These are phyloP conservation scores for Alopecurus myosuroides DNA, from an alignment of 176 grass and related monocot species.

Conservation along the genomic window DNA sequence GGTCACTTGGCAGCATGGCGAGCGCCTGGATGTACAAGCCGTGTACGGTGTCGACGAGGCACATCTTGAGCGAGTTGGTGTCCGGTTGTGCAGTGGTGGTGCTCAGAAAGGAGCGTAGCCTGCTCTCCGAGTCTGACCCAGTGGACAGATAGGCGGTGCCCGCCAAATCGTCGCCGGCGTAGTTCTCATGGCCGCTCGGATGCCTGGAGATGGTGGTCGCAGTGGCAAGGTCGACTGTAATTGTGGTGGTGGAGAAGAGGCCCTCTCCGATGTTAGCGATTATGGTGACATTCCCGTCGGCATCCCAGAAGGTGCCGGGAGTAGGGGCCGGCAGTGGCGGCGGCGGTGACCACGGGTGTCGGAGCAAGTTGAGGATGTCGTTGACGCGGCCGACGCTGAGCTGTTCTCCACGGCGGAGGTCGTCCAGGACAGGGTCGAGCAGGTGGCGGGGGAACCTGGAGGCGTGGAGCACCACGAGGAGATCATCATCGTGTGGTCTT, in stretches of 20 bases:
- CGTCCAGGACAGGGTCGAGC: not conserved
- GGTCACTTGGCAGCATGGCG: not conserved
- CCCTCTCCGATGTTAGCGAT: not conserved
- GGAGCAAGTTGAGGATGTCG: not conserved
- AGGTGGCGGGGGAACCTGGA: not conserved
- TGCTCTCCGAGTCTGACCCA: not conserved
- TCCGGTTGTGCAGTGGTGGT: not conserved
- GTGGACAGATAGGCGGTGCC: not conserved
- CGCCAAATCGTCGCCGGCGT: not conserved
- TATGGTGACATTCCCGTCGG: not conserved
- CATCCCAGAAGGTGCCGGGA: not conserved
- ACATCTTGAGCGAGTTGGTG: not conserved
- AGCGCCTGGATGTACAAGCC: not conserved
- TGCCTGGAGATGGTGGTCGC: not conserved
- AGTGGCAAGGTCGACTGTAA: not conserved
- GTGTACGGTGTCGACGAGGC: not conserved
- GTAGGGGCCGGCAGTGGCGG: not conserved
- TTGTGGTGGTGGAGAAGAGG: not conserved
- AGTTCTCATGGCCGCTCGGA: not conserved
- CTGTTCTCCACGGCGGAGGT: not conserved
- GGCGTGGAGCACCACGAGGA: not conserved
- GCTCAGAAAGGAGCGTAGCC: not conserved
- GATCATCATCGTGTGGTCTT: not conserved
- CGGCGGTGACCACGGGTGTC: not conserved
- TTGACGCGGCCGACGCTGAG: not conserved